Base-by-base conservation (phyloP, 176 grass and related monocot species). In the Cymbopogon citratus region DNA sequence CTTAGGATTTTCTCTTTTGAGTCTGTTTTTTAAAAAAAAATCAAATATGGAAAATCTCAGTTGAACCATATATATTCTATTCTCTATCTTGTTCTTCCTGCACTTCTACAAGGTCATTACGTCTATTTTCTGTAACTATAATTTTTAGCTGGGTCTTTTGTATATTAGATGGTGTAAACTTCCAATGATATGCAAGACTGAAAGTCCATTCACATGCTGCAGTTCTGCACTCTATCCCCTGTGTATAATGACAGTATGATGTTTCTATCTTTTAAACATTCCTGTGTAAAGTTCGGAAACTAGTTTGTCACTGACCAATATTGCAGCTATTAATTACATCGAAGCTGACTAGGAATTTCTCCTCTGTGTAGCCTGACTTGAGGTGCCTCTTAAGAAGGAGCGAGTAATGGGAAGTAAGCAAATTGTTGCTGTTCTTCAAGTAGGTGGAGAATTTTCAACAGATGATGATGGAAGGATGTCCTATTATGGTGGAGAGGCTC, bases 401-500 rank as follows among this genome's bases (percentile, higher is more conserved):
- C 5, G 43, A 81, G 7, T 63, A 51, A 94, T 93, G 87, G 74
- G 83, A 83, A 91, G 69, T 77, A 59, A 75, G 54, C 85, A 91
- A 72, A 93, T 99, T 28, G 84, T 99, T 71, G 92, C 89, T 79
- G 94, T 99, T 68, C 94, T 94, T 73, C 92, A 99, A 40, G 51
- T 90, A 75, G 96, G 92, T 52, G 96, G 96, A 12, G 91, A 99
- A 45, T 99, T 99, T 80, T 40, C 83, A 38, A 87, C 85, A 12
- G 83, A 95, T 59, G 88, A 23, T 75, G 92, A 95, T 82, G 96
- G 92, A n/a, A 82, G 87, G 23, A 93, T 98, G 91, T 88, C 92
- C 38, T 95, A 98, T 78, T 91, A 85, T 83, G 92, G 92, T 39
- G 96, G 96, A 71, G 96, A 98, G 75, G 96, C 92, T 21, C 96